These are phyloP conservation scores for Ceratocystiopsis sp. DNA, from an alignment of 2,329 filamentous ascomycete species.

Conservation along the genomic window DNA sequence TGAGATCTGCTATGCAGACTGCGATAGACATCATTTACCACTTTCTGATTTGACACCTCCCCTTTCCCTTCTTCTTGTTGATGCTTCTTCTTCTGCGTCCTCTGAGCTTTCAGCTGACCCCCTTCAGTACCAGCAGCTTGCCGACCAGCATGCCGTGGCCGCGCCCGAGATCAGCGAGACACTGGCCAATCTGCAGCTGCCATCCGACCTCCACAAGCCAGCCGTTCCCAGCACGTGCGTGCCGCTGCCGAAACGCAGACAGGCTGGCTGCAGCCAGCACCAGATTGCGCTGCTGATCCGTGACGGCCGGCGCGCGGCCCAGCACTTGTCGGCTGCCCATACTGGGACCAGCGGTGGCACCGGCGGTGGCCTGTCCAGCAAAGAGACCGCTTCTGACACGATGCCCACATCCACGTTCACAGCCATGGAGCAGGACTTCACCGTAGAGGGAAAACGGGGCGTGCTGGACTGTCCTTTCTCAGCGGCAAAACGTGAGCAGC, in stretches of 20 bases:
- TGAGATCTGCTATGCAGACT: slow-evolving; percentile 46
- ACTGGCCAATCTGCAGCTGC: slow-evolving; percentile 48
- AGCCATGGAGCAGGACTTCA: slow-evolving; percentile 76
- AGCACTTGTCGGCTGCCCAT: slow-evolving; percentile 22
- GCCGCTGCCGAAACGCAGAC: slow-evolving; percentile 33
- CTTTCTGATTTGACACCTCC: slow-evolving; percentile 17
- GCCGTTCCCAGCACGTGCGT: slow-evolving; percentile 33
- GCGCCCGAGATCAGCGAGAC: slow-evolving; percentile 50
- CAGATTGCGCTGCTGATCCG: slow-evolving; percentile 46
- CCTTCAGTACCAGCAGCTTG: slow-evolving; percentile 42
- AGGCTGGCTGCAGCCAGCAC: slow-evolving; percentile 29
- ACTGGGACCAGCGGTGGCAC: slow-evolving; percentile 21
- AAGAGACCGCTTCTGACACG: slow-evolving; percentile 27
- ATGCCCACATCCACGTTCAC: slow-evolving; percentile 42
- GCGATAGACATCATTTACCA: slow-evolving; percentile 42
- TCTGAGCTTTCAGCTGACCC: not conserved
- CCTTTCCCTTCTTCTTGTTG: slow-evolving; percentile 8
- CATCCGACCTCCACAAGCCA: slow-evolving; percentile 30
- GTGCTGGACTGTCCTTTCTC: slow-evolving; percentile 69
- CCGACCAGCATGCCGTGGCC: slow-evolving; percentile 50
- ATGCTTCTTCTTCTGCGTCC: slow-evolving; percentile 8
- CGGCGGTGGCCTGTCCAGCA: slow-evolving; percentile 31
- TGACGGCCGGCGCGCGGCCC: slow-evolving; percentile 43
- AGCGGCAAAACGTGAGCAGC: slow-evolving; percentile 19
- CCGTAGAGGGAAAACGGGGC: slow-evolving; percentile 65